Conservation (phyloP, 2,329 filamentous ascomycete species). For the Stemphylium lycopersici region DNA sequence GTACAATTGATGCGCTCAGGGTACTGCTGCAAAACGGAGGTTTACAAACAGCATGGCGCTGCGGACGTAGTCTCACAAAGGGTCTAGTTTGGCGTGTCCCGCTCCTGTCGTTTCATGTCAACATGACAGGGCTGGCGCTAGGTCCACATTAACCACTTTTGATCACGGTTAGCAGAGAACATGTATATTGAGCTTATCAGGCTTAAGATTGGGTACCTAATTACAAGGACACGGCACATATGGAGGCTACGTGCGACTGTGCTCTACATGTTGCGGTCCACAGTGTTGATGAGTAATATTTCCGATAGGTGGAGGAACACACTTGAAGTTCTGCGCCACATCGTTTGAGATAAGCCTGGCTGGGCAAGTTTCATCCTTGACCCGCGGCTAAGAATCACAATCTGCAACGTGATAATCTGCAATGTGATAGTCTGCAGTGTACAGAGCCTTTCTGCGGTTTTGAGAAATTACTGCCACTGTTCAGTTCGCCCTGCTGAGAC, state of each 20-base stretch:
- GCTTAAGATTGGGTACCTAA: constrained; percentile 3
- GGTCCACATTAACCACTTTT: background rate
- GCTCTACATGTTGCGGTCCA: background rate
- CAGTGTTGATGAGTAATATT: background rate
- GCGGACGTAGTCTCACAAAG: background rate
- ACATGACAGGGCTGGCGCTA: background rate
- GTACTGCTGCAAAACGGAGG: background rate
- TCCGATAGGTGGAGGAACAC: constrained; percentile 10
- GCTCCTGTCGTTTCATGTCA: constrained; percentile 9
- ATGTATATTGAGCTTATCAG: constrained; percentile 3
- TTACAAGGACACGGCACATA: background rate
- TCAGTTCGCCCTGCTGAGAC: no score
- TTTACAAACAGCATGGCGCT: constrained; percentile 1
- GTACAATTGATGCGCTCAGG: background rate
- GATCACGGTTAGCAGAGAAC: constrained; percentile 1
- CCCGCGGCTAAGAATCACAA: background rate
- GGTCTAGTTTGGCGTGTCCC: background rate
- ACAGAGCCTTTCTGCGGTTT: background rate
- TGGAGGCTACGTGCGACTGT: background rate
- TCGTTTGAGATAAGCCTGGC: background rate
- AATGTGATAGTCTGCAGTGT: background rate
- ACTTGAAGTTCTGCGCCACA: background rate
- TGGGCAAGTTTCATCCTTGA: background rate
- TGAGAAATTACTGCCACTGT: background rate
- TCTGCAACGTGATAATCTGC: background rate